Conservation (phyloP, 148 eudicot species). For the Camellia sinensis region DNA sequence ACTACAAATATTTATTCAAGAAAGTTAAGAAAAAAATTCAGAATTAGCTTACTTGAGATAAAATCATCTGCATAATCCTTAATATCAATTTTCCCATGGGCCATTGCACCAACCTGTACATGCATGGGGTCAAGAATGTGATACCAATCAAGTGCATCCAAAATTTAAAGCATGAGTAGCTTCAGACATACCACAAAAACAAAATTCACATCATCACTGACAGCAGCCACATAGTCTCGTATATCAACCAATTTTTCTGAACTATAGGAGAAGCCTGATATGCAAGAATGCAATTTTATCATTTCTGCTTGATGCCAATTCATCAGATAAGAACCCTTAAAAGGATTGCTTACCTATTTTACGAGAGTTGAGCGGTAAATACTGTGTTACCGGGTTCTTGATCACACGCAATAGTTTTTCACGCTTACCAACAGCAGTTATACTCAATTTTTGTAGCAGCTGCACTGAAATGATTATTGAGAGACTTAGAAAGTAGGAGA, state of each 20-base stretch:
- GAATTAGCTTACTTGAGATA: constrained; percentile 57
- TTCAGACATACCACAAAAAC: constrained; percentile 81
- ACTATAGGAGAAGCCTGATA: constrained; percentile 84
- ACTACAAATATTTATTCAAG: no score
- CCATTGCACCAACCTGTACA: constrained; percentile 95
- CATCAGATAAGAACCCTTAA: not conserved
- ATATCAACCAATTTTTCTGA: constrained; percentile 84
- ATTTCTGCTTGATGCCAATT: constrained; percentile 1
- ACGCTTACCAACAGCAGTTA: constrained; percentile 77
- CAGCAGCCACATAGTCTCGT: constrained; percentile 60
- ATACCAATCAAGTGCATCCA: not conserved
- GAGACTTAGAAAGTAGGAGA: not conserved
- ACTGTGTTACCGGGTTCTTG: constrained; percentile 92
- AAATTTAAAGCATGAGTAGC: not conserved
- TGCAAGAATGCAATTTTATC: constrained; percentile 18
- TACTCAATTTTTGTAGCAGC: constrained; percentile 80
- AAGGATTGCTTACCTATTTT: constrained; percentile 62
- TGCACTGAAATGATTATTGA: constrained; percentile 57
- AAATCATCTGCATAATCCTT: constrained; percentile 71
- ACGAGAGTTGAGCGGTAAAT: constrained; percentile 68
- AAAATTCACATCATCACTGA: constrained; percentile 52
- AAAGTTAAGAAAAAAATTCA: not conserved
- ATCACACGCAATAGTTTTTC: constrained; percentile 79
- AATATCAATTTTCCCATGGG: constrained; percentile 80
- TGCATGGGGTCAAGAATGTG: constrained; percentile 16